Percentiles rank a stretch among this genome's conserved stretches.
These are phyloP conservation scores for Nitzschia putrida DNA, from an alignment of 108 stramenopile genomes.

Conservation along the genomic window DNA sequence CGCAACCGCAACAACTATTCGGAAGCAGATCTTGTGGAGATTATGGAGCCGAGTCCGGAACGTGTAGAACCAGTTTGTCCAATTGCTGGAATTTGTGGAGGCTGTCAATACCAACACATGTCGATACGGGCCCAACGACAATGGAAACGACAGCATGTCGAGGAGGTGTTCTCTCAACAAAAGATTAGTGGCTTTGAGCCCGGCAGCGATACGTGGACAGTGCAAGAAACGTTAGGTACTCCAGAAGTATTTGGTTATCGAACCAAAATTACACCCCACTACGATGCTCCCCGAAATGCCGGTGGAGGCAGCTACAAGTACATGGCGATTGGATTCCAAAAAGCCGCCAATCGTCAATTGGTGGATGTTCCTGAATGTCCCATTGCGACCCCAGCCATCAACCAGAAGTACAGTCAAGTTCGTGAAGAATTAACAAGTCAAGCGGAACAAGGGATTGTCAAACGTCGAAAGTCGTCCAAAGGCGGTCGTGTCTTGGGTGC, in stretches of 20 bases:
- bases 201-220: constrained; percentile 19
- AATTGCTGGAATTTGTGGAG: constrained; percentile 85
- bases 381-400: constrained; percentile 92
- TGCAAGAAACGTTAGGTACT: constrained; percentile 75
- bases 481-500: constrained; percentile 58
- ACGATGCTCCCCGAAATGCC: constrained; percentile 72
- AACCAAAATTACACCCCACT: constrained; percentile 96
- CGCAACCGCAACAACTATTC: constrained; percentile 82
- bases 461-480: constrained; percentile 31
- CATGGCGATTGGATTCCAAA: constrained; percentile 78
- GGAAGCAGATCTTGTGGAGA: constrained; percentile 88
- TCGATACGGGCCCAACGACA: constrained; percentile 76
- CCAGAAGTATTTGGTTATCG: constrained; percentile 90
- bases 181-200: constrained; percentile 32
- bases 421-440: constrained; percentile 51
- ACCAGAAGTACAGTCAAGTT: constrained; percentile 58
- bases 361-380: constrained; percentile 91
- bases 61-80: constrained; percentile 84
- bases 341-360: constrained; percentile 63
- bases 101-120: constrained; percentile 98
- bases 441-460: constrained; percentile 17
- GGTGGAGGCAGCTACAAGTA: constrained; percentile 26
- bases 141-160: constrained; percentile 90
- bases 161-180: constrained; percentile 62
- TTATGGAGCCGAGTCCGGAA: constrained; percentile 74